Conservation (phyloP, 202 grass and related monocot genomes). For the Sporobolus alterniflorus region DNA sequence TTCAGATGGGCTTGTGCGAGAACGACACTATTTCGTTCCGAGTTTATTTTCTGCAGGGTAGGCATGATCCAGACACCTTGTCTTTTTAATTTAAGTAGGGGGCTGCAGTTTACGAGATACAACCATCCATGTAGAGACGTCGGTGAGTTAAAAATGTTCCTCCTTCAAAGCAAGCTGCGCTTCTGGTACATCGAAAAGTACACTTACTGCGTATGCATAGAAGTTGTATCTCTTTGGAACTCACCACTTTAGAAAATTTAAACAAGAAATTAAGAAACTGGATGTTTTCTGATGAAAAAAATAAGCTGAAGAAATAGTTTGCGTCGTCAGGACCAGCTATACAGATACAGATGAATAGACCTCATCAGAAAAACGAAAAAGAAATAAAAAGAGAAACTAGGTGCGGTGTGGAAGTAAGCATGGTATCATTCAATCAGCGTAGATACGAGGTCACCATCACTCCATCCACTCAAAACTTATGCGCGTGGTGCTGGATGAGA, state of each 20-base stretch:
- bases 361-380: too few species aligned
- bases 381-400: neutral
- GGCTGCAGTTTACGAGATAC: neutral
- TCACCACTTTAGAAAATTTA: neutral
- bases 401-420: neutral
- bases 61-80: too few species aligned
- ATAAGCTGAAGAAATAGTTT: neutral
- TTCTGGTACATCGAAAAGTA: neutral
- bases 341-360: too few species aligned
- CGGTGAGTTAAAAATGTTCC: neutral
- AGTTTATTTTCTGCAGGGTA: neutral
- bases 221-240: neutral
- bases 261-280: neutral
- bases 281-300: neutral
- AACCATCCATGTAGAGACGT: neutral
- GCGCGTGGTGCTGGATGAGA: neutral
- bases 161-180: slow-evolving; percentile 4
- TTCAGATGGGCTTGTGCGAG: neutral
- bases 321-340: neutral
- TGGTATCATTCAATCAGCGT: neutral
- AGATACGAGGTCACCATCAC: slow-evolving; percentile 25
- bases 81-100: neutral
- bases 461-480: neutral
- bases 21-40: neutral
- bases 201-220: neutral